phyloP scores from a whole-genome alignment of 805 yeast species.

The Zygoascus ofunaensis region DNA sequence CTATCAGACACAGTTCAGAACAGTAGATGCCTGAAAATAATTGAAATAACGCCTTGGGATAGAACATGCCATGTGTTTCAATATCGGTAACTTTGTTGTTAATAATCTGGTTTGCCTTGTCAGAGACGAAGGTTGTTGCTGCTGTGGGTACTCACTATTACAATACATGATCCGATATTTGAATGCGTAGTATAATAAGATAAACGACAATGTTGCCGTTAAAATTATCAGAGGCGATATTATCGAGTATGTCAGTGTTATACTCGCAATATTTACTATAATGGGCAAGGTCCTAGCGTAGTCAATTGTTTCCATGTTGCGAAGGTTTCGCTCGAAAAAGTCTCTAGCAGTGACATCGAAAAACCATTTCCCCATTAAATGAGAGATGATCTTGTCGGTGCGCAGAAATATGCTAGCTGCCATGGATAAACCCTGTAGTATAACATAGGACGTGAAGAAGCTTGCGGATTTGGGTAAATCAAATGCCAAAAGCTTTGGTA shows the following conservation, averaged over 20 bases:
- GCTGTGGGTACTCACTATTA: constrained; percentile 44
- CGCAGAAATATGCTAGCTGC: constrained; percentile 66
- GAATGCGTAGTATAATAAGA: constrained; percentile 52
- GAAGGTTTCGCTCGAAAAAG: constrained; percentile 35
- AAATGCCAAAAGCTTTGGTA: constrained; percentile 62
- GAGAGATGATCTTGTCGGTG: constrained; percentile 40
- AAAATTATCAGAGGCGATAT: constrained; percentile 70
- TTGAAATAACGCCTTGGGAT: constrained; percentile 67
- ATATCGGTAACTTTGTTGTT: constrained; percentile 17
- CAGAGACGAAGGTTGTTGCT: neutral
- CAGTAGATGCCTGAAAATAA: constrained; percentile 76
- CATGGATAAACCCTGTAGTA: constrained; percentile 66
- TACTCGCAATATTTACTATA: constrained; percentile 66
- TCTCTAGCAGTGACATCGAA: constrained; percentile 55
- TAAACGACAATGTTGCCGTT: constrained; percentile 48
- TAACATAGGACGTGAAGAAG: constrained; percentile 70
- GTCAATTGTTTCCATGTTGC: constrained; percentile 37
- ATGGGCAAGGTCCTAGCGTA: constrained; percentile 81
- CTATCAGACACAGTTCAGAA: constrained; percentile 67
- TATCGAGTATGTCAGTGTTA: constrained; percentile 68
- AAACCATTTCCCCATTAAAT: constrained; percentile 30
- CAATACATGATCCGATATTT: constrained; percentile 58
- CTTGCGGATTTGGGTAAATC: constrained; percentile 81
- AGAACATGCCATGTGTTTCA: constrained; percentile 47
- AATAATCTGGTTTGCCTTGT: neutral